A percentile compares a stretch with the other conserved stretches of the same genome.
Evolutionary conservation across 345 rosid species (phyloP).

Genomic region (Isatis tinctoria): DNA sequence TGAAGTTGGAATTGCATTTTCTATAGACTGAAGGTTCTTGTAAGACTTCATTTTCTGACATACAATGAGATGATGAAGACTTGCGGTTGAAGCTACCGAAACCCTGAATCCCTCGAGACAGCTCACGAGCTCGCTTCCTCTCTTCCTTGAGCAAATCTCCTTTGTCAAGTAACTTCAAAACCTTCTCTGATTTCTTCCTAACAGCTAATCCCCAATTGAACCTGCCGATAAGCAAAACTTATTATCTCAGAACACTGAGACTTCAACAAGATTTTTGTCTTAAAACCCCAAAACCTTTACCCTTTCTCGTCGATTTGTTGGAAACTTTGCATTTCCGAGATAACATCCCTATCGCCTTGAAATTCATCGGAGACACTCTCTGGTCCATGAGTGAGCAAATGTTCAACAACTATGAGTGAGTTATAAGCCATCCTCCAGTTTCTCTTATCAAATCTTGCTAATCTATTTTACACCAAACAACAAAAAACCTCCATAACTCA

Average conservation of each 20-base stretch:
- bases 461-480: slow-evolving; percentile 37
- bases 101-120: slow-evolving; percentile 78
- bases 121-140: slow-evolving; percentile 70
- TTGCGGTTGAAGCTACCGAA: slow-evolving; percentile 71
- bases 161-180: slow-evolving; percentile 60
- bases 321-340: slow-evolving; percentile 51
- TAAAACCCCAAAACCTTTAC: slow-evolving; percentile 19
- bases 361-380: slow-evolving; percentile 83
- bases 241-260: not conserved
- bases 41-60: slow-evolving; percentile 35
- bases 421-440: slow-evolving; percentile 78
- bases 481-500: not conserved
- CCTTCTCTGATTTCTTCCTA: slow-evolving; percentile 68
- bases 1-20: slow-evolving; percentile 54
- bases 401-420: slow-evolving; percentile 70
- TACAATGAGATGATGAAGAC: slow-evolving; percentile 10
- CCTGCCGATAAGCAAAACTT: slow-evolving; percentile 34
- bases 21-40: slow-evolving; percentile 40
- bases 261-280: not conserved
- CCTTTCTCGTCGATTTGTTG: slow-evolving; percentile 81
- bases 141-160: slow-evolving; percentile 68
- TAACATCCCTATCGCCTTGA: slow-evolving; percentile 50
- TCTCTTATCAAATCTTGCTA: slow-evolving; percentile 62
- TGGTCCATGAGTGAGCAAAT: slow-evolving; percentile 88
- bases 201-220: slow-evolving; percentile 91